Evolutionary conservation across 768 basidiomycete genomes (phyloP), one percentile per base, ranked within the genome.

Genomic region (Hericium coralloides): DNA sequence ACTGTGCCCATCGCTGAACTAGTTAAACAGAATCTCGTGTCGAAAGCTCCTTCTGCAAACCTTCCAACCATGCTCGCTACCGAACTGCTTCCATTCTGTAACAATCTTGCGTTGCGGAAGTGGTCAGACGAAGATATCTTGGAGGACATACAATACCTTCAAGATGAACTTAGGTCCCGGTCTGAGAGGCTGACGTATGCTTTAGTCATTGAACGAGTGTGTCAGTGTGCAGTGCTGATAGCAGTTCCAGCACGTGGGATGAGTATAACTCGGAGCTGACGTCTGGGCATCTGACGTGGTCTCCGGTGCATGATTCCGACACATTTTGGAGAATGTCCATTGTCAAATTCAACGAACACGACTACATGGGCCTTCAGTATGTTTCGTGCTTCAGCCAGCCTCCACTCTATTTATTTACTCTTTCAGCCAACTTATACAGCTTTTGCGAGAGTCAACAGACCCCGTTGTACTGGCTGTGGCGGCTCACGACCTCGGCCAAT

Each of bases 251-350:
- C 58, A 99, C 93, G 0, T 99, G 90, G 68, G 97, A 98, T 67
- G 95, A 98, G 70, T 99, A 98, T 66, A 82, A 80, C 12, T 94
- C 92, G 0, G 95, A 98, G 69, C 74, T 99, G 31, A 75, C 83
- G 17, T 91, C 89, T 4, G 94, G 95, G 2, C 92, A 93, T 68
- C 73, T 98, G 23, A 89, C 92, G 6, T 98, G 97, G 97, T 85
- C 91, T 4, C 95, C 95, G 12, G 89, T 92, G 10, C 97, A 99
- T 66, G 91, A 94, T 67, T 95, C 91, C 2, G 95, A 98, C 59
- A 84, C 92, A 38, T 99, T 99, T 74, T 99, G 97, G 97, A 91
- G 89, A 66, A 93, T 95, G 74, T 98, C 98, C 66, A 94, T 89
- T 4, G 72, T 76, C 7, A 92, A 83, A 67, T 72, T 98, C 45